These are phyloP conservation scores for Rhynchosporium graminicola DNA, from an alignment of 2,329 filamentous ascomycete genomes.

Conservation along the genomic window DNA sequence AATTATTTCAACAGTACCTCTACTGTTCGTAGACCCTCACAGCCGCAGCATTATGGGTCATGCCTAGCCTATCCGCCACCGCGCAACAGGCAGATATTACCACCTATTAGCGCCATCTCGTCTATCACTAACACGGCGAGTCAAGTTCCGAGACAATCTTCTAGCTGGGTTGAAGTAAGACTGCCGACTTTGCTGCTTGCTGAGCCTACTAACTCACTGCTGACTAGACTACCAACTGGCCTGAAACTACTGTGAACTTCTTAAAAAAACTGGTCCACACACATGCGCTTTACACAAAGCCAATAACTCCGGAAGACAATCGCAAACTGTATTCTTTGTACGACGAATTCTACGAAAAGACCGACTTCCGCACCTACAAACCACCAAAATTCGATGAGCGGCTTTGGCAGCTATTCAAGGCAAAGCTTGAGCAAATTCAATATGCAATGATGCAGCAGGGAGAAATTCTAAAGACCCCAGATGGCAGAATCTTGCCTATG, in stretches of 20 bases:
- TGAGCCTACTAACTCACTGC: background rate
- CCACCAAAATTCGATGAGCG: constrained; percentile 3
- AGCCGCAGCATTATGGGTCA: background rate
- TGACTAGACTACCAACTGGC: background rate
- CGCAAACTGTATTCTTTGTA: background rate
- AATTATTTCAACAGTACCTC: background rate
- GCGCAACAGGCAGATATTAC: background rate
- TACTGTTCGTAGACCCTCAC: background rate
- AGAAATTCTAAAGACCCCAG: background rate
- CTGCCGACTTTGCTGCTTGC: background rate
- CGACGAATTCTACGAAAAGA: constrained; percentile 12
- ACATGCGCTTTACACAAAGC: constrained; percentile 2
- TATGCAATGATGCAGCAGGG: background rate
- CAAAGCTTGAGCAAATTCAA: background rate
- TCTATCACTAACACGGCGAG: background rate
- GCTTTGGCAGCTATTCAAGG: constrained; percentile 3
- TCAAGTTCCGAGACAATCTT: background rate
- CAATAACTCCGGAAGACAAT: background rate
- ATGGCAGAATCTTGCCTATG: background rate
- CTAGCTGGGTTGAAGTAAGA: background rate
- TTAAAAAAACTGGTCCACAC: constrained; percentile 1
- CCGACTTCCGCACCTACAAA: background rate
- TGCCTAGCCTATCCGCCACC: too few species aligned
- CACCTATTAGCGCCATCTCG: background rate
- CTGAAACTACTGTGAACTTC: background rate